phyloP scores from a whole-genome alignment of 495 filamentous ascomycete genomes.

The Aspergillus indologenus region DNA sequence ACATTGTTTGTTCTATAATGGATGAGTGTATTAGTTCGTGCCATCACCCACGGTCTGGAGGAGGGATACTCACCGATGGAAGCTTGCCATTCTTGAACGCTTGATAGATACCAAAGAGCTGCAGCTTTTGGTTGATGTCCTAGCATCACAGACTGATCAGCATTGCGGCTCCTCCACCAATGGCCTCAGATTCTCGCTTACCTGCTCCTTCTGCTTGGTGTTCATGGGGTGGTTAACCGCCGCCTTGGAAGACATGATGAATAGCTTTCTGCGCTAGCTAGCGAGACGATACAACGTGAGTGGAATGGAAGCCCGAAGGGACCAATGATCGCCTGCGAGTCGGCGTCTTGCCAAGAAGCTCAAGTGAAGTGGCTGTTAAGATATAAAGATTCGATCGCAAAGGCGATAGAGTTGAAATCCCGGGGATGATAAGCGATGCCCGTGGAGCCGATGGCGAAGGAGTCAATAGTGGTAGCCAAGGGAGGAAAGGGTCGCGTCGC shows the following conservation, averaged over 20 bases:
- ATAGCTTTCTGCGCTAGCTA: slow-evolving; percentile 4
- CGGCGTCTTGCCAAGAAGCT: not conserved
- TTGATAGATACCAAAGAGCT: slow-evolving; percentile 86
- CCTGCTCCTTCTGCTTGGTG: slow-evolving; percentile 55
- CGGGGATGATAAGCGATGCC: slow-evolving; percentile 3
- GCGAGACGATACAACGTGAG: not conserved
- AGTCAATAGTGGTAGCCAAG: slow-evolving; percentile 18
- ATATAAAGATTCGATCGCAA: not conserved
- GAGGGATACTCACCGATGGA: slow-evolving; percentile 68
- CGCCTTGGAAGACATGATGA: slow-evolving; percentile 37
- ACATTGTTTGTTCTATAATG: slow-evolving; percentile 80
- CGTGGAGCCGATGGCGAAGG: slow-evolving; percentile 17
- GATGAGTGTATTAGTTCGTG: slow-evolving; percentile 10
- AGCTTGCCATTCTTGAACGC: slow-evolving; percentile 89
- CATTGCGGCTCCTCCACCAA: not conserved
- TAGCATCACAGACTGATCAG: slow-evolving; percentile 24
- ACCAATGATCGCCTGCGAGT: not conserved
- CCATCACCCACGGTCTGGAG: not conserved
- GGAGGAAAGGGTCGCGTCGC: slow-evolving; percentile 19
- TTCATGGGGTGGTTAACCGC: slow-evolving; percentile 65
- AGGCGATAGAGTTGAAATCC: not conserved
- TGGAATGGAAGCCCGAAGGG: slow-evolving; percentile 6
- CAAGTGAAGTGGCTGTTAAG: not conserved
- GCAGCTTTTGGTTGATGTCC: slow-evolving; percentile 91
- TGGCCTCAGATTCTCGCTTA: slow-evolving; percentile 14